Evolutionary conservation across 495 filamentous ascomycete species (phyloP).

Genomic region (Penicillium flavigenum): DNA sequence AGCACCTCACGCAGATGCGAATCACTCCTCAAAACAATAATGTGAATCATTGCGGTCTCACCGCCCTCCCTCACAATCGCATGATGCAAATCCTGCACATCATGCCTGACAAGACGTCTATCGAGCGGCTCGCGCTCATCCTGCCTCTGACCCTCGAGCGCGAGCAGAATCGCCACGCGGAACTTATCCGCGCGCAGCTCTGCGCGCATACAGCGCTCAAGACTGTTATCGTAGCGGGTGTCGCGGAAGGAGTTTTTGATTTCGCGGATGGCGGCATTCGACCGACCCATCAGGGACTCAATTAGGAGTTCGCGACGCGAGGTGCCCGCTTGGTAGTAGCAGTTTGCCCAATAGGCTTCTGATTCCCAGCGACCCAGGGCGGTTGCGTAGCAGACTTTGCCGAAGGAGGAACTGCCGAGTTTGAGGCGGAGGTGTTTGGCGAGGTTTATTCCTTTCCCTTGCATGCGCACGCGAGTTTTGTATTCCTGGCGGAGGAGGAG

Average conservation of each 20-base stretch:
- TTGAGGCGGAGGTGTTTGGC: slow-evolving; percentile 89
- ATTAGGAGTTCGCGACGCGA: slow-evolving; percentile 85
- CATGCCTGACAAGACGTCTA: slow-evolving; percentile 59
- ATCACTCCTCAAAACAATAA: slow-evolving; percentile 78
- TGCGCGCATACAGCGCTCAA: slow-evolving; percentile 82
- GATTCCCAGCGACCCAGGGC: slow-evolving; percentile 90
- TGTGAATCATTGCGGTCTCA: slow-evolving; percentile 85
- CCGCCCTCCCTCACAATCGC: slow-evolving; percentile 77
- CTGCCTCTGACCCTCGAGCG: slow-evolving; percentile 77
- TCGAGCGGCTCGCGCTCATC: slow-evolving; percentile 66
- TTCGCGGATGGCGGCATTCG: slow-evolving; percentile 78
- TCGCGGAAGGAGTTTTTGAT: slow-evolving; percentile 95
- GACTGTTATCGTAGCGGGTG: slow-evolving; percentile 81
- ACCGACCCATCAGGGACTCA: slow-evolving; percentile 85
- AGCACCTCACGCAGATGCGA: slow-evolving; percentile 78
- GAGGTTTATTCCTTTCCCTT: slow-evolving; percentile 84
- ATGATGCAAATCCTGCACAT: slow-evolving; percentile 68
- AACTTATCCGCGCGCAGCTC: slow-evolving; percentile 95
- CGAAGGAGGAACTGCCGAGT: slow-evolving; percentile 70
- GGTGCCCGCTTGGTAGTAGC: slow-evolving; percentile 91
- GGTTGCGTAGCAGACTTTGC: slow-evolving; percentile 86
- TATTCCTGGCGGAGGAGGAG: slow-evolving; percentile 82
- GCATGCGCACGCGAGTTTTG: slow-evolving; percentile 80
- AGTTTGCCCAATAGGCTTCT: slow-evolving; percentile 98
- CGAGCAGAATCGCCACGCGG: slow-evolving; percentile 81